phyloP scores from a whole-genome alignment of 306 rosid species.

The Pueraria montana region DNA sequence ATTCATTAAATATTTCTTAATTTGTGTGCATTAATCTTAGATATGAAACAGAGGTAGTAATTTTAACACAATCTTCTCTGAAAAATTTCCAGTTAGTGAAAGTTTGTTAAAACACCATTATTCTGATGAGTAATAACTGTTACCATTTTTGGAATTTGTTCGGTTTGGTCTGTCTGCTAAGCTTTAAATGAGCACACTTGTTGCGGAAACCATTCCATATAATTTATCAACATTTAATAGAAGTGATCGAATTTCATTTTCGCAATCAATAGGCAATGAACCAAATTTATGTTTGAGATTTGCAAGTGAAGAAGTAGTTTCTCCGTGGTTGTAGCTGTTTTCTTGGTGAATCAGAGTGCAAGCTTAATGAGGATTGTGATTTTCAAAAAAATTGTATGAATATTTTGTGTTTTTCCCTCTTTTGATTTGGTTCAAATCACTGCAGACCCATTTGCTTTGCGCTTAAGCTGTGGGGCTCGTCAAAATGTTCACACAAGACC shows the following conservation, averaged over 20 bases:
- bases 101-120: neutral
- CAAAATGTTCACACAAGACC: conserved; percentile 64
- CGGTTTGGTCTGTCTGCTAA: neutral
- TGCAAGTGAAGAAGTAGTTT: neutral
- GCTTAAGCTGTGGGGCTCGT: conserved; percentile 84
- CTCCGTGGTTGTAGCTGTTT: neutral
- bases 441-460: conserved; percentile 75
- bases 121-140: conserved; percentile 6
- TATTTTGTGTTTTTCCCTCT: neutral
- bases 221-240: neutral
- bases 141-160: neutral
- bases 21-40: neutral
- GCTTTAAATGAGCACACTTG: conserved; percentile 3
- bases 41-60: neutral
- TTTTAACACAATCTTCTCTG: neutral
- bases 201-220: neutral
- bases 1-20: neutral
- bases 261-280: neutral
- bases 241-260: neutral
- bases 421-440: conserved; percentile 13
- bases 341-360: neutral
- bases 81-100: neutral
- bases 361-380: neutral
- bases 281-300: neutral
- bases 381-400: conserved; percentile 1